phyloP scores from a whole-genome alignment of 352 stramenopile genomes.

The Globisporangium nunn region DNA sequence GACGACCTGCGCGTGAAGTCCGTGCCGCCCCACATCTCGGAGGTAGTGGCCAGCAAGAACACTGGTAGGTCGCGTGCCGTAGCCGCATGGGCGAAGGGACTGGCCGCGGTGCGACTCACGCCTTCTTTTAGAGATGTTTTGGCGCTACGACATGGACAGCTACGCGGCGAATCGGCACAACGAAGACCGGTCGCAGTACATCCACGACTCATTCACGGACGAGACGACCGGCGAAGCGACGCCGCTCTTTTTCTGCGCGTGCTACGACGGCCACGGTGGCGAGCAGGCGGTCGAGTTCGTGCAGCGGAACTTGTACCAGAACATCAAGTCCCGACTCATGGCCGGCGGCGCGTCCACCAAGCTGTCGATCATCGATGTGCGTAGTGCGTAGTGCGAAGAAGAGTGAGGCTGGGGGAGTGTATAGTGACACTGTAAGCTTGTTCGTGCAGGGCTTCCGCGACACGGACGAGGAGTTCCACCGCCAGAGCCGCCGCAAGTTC shows the following conservation, averaged over 20 bases:
- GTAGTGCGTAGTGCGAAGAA: background rate
- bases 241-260: constrained; percentile 58
- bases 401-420: background rate
- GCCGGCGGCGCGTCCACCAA: constrained; percentile 21
- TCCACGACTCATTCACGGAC: constrained; percentile 29
- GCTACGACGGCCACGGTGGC: constrained; percentile 62
- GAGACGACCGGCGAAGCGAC: constrained; percentile 14
- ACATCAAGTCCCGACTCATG: constrained; percentile 36
- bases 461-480: constrained; percentile 57
- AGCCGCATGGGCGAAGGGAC: too few species aligned
- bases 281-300: constrained; percentile 62
- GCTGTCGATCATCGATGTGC: constrained; percentile 38
- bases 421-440: background rate
- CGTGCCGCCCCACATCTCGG: constrained; percentile 42
- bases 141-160: constrained; percentile 65
- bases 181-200: constrained; percentile 54
- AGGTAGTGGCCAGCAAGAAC: constrained; percentile 35
- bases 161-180: constrained; percentile 61
- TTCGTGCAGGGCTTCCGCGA: constrained; percentile 32
- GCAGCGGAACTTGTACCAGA: constrained; percentile 51
- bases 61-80: constrained; percentile 5
- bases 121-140: constrained; percentile 28
- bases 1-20: constrained; percentile 42
- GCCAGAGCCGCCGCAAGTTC: constrained; percentile 43
- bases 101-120: too few species aligned